phyloP scores from a whole-genome alignment of 805 yeast genomes.

The Yamadazyma paraphyllophila region DNA sequence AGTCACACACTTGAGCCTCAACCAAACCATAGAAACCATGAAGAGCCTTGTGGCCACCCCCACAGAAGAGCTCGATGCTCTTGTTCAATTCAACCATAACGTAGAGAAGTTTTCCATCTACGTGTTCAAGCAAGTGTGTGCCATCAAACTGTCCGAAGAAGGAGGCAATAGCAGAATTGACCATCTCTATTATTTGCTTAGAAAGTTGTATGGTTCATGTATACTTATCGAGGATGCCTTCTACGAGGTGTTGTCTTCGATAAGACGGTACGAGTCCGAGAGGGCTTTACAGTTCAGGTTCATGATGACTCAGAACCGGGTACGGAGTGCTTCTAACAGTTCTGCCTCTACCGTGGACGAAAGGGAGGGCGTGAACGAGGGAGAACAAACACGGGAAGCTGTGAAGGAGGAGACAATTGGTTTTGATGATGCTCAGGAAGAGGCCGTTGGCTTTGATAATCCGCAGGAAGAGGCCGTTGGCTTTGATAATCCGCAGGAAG shows the following conservation, averaged over 20 bases:
- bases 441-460: too few relatives aligned
- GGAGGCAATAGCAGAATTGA: conserved; percentile 19
- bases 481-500: too few relatives aligned
- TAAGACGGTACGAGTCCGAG: conserved; percentile 13
- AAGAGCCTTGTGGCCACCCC: conserved; percentile 20
- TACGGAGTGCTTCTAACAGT: too few relatives aligned
- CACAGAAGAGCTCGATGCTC: conserved; percentile 18
- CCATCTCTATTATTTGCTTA: conserved; percentile 20
- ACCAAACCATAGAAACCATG: conserved; percentile 14
- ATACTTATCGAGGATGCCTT: conserved; percentile 23
- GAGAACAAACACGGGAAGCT: too few relatives aligned
- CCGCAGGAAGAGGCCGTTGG: too few relatives aligned
- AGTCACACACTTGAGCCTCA: conserved; percentile 15
- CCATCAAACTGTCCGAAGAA: conserved; percentile 12
- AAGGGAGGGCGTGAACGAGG: too few relatives aligned
- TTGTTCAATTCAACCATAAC: conserved; percentile 18
- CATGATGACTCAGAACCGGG: neutral
- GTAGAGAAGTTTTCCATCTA: conserved; percentile 9
- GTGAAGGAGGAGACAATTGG: too few relatives aligned
- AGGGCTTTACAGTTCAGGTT: neutral
- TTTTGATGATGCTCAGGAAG: too few relatives aligned
- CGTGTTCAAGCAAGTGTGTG: conserved; percentile 12
- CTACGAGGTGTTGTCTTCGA: conserved; percentile 16
- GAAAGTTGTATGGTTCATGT: conserved; percentile 33
- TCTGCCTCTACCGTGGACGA: too few relatives aligned